Base-by-base conservation (phyloP, 345 rosid species). In the Cochlearia excelsa region DNA sequence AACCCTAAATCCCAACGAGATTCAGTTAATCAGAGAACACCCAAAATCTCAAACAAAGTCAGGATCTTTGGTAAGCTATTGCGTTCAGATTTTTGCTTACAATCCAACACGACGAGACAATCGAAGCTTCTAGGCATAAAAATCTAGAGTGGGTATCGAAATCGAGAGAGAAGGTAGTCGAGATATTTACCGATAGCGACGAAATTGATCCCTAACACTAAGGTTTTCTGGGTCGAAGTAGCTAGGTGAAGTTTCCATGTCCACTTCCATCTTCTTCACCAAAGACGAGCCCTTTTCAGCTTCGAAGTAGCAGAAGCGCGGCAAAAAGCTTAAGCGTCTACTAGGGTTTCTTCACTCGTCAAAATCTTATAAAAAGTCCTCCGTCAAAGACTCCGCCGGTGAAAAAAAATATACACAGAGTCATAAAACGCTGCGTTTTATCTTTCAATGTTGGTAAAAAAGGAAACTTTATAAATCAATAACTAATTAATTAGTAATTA, bases 191-290 rank as follows among this genome's bases (percentile, higher is more conserved):
- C 99, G 88, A 67, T 83, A 93, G 57, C 99, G 99, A 42, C 99
- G 94, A 67, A 67, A 93, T 44, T 80, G 82, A 52, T 87, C 95
- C 47, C 99, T 73, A 67, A 63, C 74, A 57, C 77, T 67, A 77
- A 82, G 85, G 41, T 70, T 84, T 64, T 77, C 82, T 4, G 99
- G 99, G 74, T 89, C 88, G 53, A 73, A 85, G 67, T 69, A 76
- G 80, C 74, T 69, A 5, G 91, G 87, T 2, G 94, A 82, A 38
- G 91, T 65, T 54, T 87, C 95, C 95, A 84, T 87, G 54, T 89
- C 97, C 57, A 73, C 63, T 11, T 85, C 94, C 89, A 84, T 83
- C 6, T 39, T n/a, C 43, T 64, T 58, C 48, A 37, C 49, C 45
- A 56, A 6, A 54, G 46, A 46, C 34, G 28, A 65, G 43, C 30